Percentiles rank a stretch among this genome's conserved stretches.
These are phyloP conservation scores for Starmerella stigmatis DNA, from an alignment of 805 yeast species.

Conservation along the genomic window DNA sequence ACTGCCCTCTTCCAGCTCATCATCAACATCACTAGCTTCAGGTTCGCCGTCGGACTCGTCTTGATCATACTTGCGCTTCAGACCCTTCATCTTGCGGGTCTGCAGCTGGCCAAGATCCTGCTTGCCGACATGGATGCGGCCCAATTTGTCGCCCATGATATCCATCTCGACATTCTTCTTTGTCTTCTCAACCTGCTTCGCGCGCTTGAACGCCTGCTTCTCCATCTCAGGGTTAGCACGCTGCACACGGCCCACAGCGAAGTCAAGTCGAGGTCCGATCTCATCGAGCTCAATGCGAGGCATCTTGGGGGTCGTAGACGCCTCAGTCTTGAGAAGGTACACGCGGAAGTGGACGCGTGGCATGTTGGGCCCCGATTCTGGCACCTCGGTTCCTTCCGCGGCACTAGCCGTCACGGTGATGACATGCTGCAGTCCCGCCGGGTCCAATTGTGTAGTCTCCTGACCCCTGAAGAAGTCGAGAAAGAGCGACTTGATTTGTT, in stretches of 20 bases:
- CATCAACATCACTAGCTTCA: conserved; percentile 32
- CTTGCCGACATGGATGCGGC: conserved; percentile 89
- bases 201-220: conserved; percentile 74
- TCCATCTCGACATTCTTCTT: conserved; percentile 86
- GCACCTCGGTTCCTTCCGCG: conserved; percentile 41
- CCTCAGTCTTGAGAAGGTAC: conserved; percentile 69
- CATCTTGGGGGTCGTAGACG: conserved; percentile 58
- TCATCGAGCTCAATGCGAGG: conserved; percentile 93
- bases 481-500: conserved; percentile 77
- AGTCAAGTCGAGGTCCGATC: conserved; percentile 91
- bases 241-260: conserved; percentile 78
- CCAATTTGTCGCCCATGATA: conserved; percentile 89
- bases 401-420: conserved; percentile 62
- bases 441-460: conserved; percentile 71
- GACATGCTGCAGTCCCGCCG: conserved; percentile 87
- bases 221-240: conserved; percentile 77
- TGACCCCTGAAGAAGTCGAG: conserved; percentile 88
- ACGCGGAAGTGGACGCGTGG: conserved; percentile 86
- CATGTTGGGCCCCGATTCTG: conserved; percentile 54
- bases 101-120: conserved; percentile 86
- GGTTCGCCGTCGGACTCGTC: conserved; percentile 44
- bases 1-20: conserved; percentile 11
- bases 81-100: conserved; percentile 97
- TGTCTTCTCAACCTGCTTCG: conserved; percentile 70
- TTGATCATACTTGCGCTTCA: conserved; percentile 79